phyloP scores from a whole-genome alignment of 352 stramenopile species.

The Plasmopara viticola region DNA sequence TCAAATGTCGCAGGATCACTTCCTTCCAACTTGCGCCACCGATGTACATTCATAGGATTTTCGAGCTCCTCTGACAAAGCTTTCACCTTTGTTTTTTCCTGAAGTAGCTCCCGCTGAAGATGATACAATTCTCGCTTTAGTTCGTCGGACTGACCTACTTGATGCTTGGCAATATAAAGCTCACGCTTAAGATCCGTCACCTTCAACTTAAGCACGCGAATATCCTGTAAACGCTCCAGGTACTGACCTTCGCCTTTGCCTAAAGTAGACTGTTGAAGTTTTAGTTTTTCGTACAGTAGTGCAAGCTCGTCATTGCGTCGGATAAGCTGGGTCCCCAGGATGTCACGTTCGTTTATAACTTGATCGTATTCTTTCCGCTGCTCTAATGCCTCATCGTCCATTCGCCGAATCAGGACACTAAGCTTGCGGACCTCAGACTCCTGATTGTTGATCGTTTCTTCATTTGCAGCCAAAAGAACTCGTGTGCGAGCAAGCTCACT shows the following conservation, averaged over 20 bases:
- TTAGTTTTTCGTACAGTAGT: constrained; percentile 97
- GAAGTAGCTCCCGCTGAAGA: constrained; percentile 87
- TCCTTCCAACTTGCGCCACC: constrained; percentile 96
- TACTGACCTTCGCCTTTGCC: constrained; percentile 92
- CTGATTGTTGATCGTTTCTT: constrained; percentile 92
- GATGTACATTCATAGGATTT: constrained; percentile 97
- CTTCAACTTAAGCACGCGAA: constrained; percentile 94
- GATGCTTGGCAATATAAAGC: constrained; percentile 86
- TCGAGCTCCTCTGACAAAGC: constrained; percentile 93
- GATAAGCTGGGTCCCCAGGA: constrained; percentile 95
- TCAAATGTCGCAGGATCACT: constrained; percentile 93
- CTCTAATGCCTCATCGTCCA: constrained; percentile 91
- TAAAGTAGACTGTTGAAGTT: constrained; percentile 93
- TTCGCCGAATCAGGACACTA: constrained; percentile 85
- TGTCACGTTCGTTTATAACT: constrained; percentile 95
- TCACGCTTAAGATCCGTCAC: constrained; percentile 91
- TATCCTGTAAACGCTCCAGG: constrained; percentile 89
- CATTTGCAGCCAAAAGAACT: constrained; percentile 79
- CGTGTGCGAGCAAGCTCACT: constrained; percentile 90
- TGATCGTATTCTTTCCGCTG: constrained; percentile 96
- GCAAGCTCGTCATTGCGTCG: constrained; percentile 94
- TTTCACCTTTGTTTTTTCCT: constrained; percentile 96
- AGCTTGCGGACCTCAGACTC: constrained; percentile 92
- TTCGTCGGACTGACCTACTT: constrained; percentile 81
- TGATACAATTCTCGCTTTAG: constrained; percentile 87